phyloP scores from a whole-genome alignment of 2,329 filamentous ascomycete species.

The Aspergillus versicolor region DNA sequence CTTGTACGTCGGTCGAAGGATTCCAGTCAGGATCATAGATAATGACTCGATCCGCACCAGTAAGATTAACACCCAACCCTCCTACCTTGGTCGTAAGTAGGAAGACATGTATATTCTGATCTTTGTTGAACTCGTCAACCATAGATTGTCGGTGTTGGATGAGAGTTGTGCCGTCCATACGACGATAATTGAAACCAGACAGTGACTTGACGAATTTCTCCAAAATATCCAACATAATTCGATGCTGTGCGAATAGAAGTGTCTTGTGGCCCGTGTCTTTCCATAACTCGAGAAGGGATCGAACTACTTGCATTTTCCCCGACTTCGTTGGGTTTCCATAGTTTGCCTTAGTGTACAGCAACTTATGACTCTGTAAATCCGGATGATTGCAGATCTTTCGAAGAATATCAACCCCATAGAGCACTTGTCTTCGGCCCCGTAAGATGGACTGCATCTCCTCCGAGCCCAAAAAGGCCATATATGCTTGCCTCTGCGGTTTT shows the following conservation, averaged over 20 bases:
- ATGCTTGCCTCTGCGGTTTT: constrained; percentile 72
- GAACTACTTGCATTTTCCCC: constrained; percentile 94
- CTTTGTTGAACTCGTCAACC: constrained; percentile 89
- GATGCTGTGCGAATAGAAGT: constrained; percentile 86
- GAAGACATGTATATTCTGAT: constrained; percentile 78
- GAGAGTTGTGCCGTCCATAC: constrained; percentile 91
- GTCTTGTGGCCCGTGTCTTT: constrained; percentile 92
- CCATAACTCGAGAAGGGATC: constrained; percentile 84
- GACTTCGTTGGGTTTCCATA: constrained; percentile 80
- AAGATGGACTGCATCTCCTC: constrained; percentile 84
- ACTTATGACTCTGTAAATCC: constrained; percentile 73
- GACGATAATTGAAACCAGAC: constrained; percentile 70
- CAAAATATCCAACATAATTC: constrained; percentile 93
- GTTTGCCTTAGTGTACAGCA: constrained; percentile 56
- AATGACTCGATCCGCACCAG: constrained; percentile 91
- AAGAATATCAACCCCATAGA: constrained; percentile 87
- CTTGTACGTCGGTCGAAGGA: constrained; percentile 92
- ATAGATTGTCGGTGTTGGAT: constrained; percentile 86
- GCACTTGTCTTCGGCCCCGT: constrained; percentile 69
- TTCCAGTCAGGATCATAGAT: constrained; percentile 99
- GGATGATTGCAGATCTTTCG: constrained; percentile 98
- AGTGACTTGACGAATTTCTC: constrained; percentile 73
- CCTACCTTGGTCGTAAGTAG: constrained; percentile 94
- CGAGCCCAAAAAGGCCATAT: constrained; percentile 77
- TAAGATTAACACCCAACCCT: constrained; percentile 89